Evolutionary conservation across 306 rosid genomes (phyloP).

Genomic region (Chamaecrista fasciculata): DNA sequence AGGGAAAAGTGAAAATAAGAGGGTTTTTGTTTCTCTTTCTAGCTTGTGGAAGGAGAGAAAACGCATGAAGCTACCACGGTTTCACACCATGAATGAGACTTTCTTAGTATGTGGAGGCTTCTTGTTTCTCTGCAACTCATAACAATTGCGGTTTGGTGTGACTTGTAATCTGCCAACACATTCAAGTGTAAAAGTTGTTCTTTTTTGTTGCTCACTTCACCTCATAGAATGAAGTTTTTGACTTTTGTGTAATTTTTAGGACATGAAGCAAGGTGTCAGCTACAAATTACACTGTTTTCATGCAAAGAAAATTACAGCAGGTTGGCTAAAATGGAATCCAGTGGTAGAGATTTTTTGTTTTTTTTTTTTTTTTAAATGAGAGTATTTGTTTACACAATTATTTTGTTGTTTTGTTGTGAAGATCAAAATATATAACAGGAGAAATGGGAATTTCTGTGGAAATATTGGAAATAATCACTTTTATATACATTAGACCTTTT

Average conservation of each 20-base stretch:
- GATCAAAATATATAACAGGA: too few relatives aligned
- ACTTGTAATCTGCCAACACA: neutral
- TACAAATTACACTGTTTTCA: neutral
- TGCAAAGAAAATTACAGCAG: neutral
- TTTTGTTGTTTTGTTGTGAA: neutral
- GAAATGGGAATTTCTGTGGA: too few relatives aligned
- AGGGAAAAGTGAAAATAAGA: neutral
- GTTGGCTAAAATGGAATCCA: neutral
- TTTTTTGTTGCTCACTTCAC: too few relatives aligned
- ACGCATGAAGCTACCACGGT: neutral
- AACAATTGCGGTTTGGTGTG: neutral
- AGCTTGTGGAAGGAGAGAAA: neutral
- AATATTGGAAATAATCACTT: too few relatives aligned
- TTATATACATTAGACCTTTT: too few relatives aligned
- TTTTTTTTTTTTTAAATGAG: too few relatives aligned
- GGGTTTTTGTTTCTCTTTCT: neutral
- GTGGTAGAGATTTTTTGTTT: neutral
- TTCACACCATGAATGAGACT: neutral
- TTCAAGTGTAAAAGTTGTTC: neutral
- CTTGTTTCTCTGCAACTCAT: neutral
- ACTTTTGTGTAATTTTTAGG: neutral
- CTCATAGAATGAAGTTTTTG: neutral
- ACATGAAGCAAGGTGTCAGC: neutral
- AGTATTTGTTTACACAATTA: neutral
- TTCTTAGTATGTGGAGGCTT: neutral